These are phyloP conservation scores for Rhizopogon vinicolor DNA, from an alignment of 768 basidiomycete species.

Conservation along the genomic window DNA sequence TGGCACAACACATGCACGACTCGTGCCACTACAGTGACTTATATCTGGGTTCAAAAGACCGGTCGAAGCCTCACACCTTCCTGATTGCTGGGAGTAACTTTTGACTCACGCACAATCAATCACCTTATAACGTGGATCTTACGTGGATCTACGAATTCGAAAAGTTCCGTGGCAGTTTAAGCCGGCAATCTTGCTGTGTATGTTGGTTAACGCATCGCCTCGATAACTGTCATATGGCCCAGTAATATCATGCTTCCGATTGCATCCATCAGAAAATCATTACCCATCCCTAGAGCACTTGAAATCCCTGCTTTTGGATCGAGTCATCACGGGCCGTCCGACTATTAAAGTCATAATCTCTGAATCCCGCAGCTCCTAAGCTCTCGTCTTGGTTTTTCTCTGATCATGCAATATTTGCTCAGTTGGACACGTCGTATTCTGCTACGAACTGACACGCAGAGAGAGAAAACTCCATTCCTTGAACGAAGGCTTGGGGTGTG, in stretches of 20 bases:
- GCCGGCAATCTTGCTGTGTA: background rate
- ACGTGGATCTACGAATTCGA: too few species aligned
- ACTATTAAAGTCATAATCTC: background rate
- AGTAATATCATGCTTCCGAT: too few species aligned
- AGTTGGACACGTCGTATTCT: background rate
- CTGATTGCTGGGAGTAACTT: too few species aligned
- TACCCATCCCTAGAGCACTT: background rate
- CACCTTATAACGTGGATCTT: too few species aligned
- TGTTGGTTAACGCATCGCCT: background rate
- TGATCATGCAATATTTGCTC: background rate
- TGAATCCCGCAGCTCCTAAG: background rate
- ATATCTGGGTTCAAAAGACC: too few species aligned
- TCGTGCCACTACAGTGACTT: too few species aligned
- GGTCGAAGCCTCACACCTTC: too few species aligned
- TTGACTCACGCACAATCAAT: too few species aligned
- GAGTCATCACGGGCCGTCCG: background rate
- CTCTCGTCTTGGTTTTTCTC: background rate
- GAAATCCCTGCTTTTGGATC: background rate
- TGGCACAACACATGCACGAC: too few species aligned
- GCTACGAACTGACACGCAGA: background rate
- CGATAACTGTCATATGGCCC: background rate
- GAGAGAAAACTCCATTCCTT: background rate
- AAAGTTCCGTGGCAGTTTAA: too few species aligned
- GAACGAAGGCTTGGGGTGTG: constrained; percentile 19
- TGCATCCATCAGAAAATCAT: background rate